Evolutionary conservation across 805 yeast species (phyloP), one percentile per base, ranked within the genome.

Genomic region (Wickerhamomyces pijperi): DNA sequence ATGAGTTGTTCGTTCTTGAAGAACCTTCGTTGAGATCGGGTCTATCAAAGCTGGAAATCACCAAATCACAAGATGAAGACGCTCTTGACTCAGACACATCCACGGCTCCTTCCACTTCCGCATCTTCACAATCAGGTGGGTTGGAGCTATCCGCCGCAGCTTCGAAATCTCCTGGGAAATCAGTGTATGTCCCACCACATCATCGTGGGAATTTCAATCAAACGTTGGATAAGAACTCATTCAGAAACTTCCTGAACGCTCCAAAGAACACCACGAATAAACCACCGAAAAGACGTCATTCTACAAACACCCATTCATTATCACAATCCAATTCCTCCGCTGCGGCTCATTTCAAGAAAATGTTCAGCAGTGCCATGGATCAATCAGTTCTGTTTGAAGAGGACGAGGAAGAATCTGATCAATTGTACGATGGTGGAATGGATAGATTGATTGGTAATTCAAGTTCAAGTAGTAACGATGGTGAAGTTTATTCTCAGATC

Each of bases 121-220:
- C 36, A 5, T 44, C 47, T 12, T 28, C 39, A 5, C 35, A 32
- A 13, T 25, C 34, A 39, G 28, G 29, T 34, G 43, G 20, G n/a
- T 16, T 25, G 19, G 35, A 11, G 5, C 35, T 11, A 32, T 34
- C 33, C 28, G 32, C 18, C 8, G 17, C 20, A n/a, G n/a, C 34
- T 37, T 32, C 33, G 18, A 17, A 20, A 17, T 28, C 15, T 12
- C 16, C 23, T 18, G 34, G 19, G 19, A 54, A 49, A 41, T 49
- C 41, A 17, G 40, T 42, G 11, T 72, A 72, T 45, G 60, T 72
- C 17, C 77, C 76, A 20, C 78, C 78, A 13, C 78, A 72, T 48
- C 76, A 70, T 42, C 61, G 78, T 47, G 59, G 66, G 39, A 59
- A 60, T 42, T 46, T 49, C 23, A 40, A 25, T 12, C 29, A 25